Percentiles rank a stretch among this genome's conserved stretches.
Evolutionary conservation across 768 basidiomycete genomes (phyloP).

Genomic region (Cystobasidium ongulense): DNA sequence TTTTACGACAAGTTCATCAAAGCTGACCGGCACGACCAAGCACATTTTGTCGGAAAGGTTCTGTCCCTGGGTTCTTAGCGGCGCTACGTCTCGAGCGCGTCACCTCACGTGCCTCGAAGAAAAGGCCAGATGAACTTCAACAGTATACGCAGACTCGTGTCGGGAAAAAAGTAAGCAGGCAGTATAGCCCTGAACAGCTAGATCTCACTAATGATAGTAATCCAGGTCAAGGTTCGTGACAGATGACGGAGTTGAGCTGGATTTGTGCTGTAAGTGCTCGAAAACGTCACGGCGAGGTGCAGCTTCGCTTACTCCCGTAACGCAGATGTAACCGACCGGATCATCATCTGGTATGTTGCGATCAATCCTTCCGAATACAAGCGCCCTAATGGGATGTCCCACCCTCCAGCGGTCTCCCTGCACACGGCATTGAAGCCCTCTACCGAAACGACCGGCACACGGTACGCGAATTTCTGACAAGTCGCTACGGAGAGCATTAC

Average conservation of each 20-base stretch:
- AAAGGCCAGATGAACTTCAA: slow-evolving; percentile 1
- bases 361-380: neutral
- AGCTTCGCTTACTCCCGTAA: neutral
- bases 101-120: neutral
- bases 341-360: slow-evolving; percentile 11
- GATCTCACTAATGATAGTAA: neutral
- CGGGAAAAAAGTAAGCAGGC: slow-evolving; percentile 22
- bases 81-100: neutral
- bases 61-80: too few species aligned
- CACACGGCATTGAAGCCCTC: slow-evolving; percentile 16
- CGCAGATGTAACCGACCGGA: slow-evolving; percentile 21
- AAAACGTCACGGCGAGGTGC: neutral
- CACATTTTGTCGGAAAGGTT: too few species aligned
- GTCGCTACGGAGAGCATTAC: slow-evolving; percentile 14
- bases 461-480: slow-evolving; percentile 17
- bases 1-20: too few species aligned
- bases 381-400: neutral
- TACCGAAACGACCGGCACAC: slow-evolving; percentile 26
- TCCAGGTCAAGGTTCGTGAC: slow-evolving; percentile 25
- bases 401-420: slow-evolving; percentile 8
- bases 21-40: too few species aligned
- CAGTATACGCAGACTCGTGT: slow-evolving; percentile 17
- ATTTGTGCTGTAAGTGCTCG: slow-evolving; percentile 20
- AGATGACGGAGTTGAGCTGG: slow-evolving; percentile 22
- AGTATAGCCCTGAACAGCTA: too few species aligned